Evolutionary conservation across 352 stramenopile genomes (phyloP).

Genomic region (Globisporangium irregulare): DNA sequence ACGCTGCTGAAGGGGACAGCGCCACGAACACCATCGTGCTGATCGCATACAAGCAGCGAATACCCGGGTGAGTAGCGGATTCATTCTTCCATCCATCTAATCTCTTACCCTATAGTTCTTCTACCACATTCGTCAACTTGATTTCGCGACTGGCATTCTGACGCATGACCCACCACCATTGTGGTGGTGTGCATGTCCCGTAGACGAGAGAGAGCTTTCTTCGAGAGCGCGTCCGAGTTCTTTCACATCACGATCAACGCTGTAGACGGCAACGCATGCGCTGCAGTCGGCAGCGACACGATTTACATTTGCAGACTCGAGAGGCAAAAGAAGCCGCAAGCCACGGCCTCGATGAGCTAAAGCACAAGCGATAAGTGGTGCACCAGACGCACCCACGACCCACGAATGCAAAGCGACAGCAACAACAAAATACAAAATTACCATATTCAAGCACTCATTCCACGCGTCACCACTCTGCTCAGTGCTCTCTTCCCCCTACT

Average conservation of each 20-base stretch:
- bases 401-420: neutral
- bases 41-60: slow-evolving; percentile 71
- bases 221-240: slow-evolving; percentile 25
- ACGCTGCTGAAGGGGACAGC: neutral
- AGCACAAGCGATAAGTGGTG: neutral
- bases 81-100: neutral
- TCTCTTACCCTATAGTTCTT: neutral
- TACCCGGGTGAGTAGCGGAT: slow-evolving; percentile 34
- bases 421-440: slow-evolving; percentile 2
- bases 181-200: neutral
- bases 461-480: neutral
- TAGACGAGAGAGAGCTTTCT: slow-evolving; percentile 44
- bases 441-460: neutral
- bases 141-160: neutral
- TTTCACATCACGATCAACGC: slow-evolving; percentile 43
- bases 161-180: no score
- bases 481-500: neutral
- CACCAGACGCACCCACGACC: neutral
- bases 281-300: slow-evolving; percentile 22
- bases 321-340: neutral
- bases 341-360: neutral
- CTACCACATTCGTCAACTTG: neutral
- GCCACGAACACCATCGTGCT: slow-evolving; percentile 20
- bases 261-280: slow-evolving; percentile 4
- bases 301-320: slow-evolving; percentile 53